phyloP scores from a whole-genome alignment of 495 filamentous ascomycete genomes.

The Aspergillus haitiensis region DNA sequence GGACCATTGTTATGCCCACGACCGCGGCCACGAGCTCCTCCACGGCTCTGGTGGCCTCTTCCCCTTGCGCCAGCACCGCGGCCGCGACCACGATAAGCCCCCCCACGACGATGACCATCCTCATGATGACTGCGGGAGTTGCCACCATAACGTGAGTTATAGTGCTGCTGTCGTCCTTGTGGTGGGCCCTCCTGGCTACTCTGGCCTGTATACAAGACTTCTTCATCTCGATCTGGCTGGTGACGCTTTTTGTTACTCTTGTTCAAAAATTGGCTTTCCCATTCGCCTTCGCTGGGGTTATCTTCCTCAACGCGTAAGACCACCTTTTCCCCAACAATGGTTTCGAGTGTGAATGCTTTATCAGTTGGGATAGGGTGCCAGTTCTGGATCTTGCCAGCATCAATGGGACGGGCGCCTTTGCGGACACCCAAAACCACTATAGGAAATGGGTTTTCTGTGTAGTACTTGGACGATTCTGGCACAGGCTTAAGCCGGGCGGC shows the following conservation, averaged over 20 bases:
- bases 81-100: slow-evolving; percentile 49
- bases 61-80: slow-evolving; percentile 43
- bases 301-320: slow-evolving; percentile 78
- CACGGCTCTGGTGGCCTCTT: slow-evolving; percentile 40
- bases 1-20: slow-evolving; percentile 42
- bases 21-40: slow-evolving; percentile 42
- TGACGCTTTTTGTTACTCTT: slow-evolving; percentile 51
- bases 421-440: slow-evolving; percentile 74
- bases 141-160: slow-evolving; percentile 26
- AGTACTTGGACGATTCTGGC: slow-evolving; percentile 58
- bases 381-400: slow-evolving; percentile 77
- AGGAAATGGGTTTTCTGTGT: slow-evolving; percentile 73
- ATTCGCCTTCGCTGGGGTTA: slow-evolving; percentile 52
- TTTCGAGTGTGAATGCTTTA: slow-evolving; percentile 68
- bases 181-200: slow-evolving; percentile 19
- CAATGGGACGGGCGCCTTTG: slow-evolving; percentile 69
- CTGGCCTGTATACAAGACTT: slow-evolving; percentile 26
- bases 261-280: slow-evolving; percentile 57
- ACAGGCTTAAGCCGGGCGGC: slow-evolving; percentile 76
- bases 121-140: slow-evolving; percentile 34
- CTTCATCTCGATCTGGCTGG: slow-evolving; percentile 39
- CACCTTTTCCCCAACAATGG: slow-evolving; percentile 81
- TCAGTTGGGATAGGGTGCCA: slow-evolving; percentile 78
- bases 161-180: slow-evolving; percentile 21
- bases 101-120: slow-evolving; percentile 40